Evolutionary conservation across 2,329 filamentous ascomycete species (phyloP), one percentile per base, ranked within the genome.

Genomic region (Scytalidium lignicola): DNA sequence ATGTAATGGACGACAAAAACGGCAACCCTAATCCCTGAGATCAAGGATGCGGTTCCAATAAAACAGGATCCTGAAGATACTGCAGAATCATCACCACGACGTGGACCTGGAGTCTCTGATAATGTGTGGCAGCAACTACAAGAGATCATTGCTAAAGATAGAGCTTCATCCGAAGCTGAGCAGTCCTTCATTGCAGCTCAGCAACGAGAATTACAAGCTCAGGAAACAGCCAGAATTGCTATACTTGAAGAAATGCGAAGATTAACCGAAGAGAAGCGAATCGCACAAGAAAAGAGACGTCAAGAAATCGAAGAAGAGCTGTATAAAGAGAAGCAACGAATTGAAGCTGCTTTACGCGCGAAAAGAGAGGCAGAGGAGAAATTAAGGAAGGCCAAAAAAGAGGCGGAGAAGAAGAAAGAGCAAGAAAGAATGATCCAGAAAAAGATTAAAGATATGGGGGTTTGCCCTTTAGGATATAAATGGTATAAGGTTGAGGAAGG

Each of bases 401-500:
- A 67, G 47, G 66, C 73, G 51, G 70, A 70, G 50, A 61, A 70
- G 55, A 57, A 59, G 41, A 65, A 59, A 42, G 67, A 59, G 52
- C 65, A 70, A 52, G 72, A 76, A 51, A 58, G 58, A 21, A 57
- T 63, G 18, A 63, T 57, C 10, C 72, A 77, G 65, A 55, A 59
- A 37, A 82, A 75, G 56, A 60, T 89, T 54, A 65, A 60, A 54
- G 23, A 55, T 1, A 70, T 80, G 68, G 85, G 85, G 0, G 44
- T 64, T 0, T 90, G 85, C 62, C 69, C 71, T 0, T 32, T 48
- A n/a, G 85, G 84, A 0, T 89, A 43, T 58, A 47, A 49, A 0
- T 90, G 85, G 85, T 79, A 85, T 23, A 79, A 77, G 56, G 74
- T 83, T 57, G 39, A 2, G 1, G 60, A 57, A 1, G 85, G 85